Evolutionary conservation across 1,139 yeast genomes (phyloP), one percentile per base, ranked within the genome.

Genomic region (Zygosaccharomyces sapae): DNA sequence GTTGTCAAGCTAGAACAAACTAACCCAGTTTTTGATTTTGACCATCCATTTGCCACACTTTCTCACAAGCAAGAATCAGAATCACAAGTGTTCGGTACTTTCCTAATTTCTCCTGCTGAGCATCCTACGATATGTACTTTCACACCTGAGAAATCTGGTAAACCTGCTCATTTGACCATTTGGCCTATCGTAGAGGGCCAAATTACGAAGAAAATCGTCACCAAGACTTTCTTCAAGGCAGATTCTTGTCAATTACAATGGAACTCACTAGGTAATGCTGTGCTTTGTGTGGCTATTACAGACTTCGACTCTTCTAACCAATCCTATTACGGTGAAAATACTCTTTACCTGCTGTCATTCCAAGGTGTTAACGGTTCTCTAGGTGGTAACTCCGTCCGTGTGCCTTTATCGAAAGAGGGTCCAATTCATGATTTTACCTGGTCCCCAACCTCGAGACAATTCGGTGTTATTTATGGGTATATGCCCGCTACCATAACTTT

Each of bases 401-500:
- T 94, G 59, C 79, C 82, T 50, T 79, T 94, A 60, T 88, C 86
- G 53, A 83, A 86, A 62, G 96, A 88, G 61, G 98, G 98, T 24
- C 97, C 98, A 40, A 89, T 94, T 57, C 97, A 94, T 70, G 98
- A 92, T 66, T 86, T 92, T 55, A 83, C 95, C 30, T 94, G 99
- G 99, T 86, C 96, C 24, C 97, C 97, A 51, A 82, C 90, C 45
- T 88, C 96, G 19, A 79, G 96, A 59, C 97, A 92, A 71, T 94
- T 94, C 72, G 97, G 97, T 50, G 98, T 92, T 43, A 89, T 86
- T 51, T 90, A 90, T 65, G 99, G 98, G 33, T 90, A 79, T 69
- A 94, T 94, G 98, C 99, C 99, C 1, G 88, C 97, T 24, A 86
- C 86, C 63, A 89, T 97, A 24, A 83, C 96, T 10, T 88, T 94